Evolutionary conservation across 2,329 filamentous ascomycete species (phyloP), one percentile per base, ranked within the genome.

Genomic region (Arachnopeziza araneosa): DNA sequence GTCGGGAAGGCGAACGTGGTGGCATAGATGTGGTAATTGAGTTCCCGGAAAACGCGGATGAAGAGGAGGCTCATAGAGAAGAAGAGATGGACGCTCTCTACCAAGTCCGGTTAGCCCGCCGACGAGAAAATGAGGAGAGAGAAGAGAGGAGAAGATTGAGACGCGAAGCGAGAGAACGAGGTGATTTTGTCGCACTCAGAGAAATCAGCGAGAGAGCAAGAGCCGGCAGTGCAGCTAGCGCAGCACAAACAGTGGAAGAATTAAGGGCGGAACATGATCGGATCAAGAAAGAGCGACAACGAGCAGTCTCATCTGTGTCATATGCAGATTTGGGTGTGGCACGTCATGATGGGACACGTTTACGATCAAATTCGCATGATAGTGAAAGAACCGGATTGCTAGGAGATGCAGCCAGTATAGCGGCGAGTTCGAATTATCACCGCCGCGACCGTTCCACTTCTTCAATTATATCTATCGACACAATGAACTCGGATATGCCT

Each of bases 31-130:
- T 90, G 3, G 92, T 99, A 0, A 77, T 98, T 14, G 93, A 97
- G 73, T 85, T 90, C 66, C 93, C 93, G 0, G 87, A 90, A 70
- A 91, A 88, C 0, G 82, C 79, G 9, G 90, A 96, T 56, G 89
- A 92, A 57, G 69, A 68, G 51, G 86, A 96, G 65, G 91, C 96
- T 72, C 78, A 91, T 57, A 83, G 95, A 14, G 92, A 98, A 64
- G 85, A 91, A 26, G 91, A 97, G 73, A 98, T 98, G 95, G 90
- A 95, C 63, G 85, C 90, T 0, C 75, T 98, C 50, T 98, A 96
- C 73, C 91, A 96, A 73, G 93, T 98, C 61, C 87, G 95, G 14
- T 72, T 90, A 14, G 86, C 90, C 21, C 84, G 95, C 57, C 84
- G 93, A 56, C 80, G 84, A 59, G 89, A 96, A 72, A 80, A 88